Conservation (phyloP, 2,329 filamentous ascomycete genomes). For the Raffaelea deltoideospora region DNA sequence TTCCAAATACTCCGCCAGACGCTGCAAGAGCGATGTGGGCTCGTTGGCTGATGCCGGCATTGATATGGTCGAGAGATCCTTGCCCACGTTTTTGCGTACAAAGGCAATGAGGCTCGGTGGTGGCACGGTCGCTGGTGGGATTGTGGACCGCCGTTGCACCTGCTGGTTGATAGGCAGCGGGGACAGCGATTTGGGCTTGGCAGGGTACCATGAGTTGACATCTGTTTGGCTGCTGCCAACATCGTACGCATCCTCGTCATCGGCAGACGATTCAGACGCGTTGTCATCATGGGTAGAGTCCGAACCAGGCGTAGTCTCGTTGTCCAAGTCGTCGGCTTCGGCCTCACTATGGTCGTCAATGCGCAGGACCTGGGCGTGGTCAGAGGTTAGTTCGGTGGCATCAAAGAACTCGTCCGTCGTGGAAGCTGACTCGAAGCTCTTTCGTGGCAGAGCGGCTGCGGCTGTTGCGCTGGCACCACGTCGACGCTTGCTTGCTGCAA, state of each 20-base stretch:
- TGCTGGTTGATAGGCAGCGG: constrained; percentile 59
- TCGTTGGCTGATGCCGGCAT: constrained; percentile 98
- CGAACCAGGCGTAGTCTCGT: constrained; percentile 29
- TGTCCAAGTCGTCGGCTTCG: constrained; percentile 7
- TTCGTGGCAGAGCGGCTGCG: constrained; percentile 26
- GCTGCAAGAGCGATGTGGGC: constrained; percentile 74
- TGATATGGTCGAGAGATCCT: constrained; percentile 88
- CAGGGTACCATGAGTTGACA: constrained; percentile 51
- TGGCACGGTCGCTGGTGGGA: constrained; percentile 58
- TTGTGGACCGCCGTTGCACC: constrained; percentile 51
- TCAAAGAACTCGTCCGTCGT: constrained; percentile 90
- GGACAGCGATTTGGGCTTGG: constrained; percentile 56
- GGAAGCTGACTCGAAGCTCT: constrained; percentile 66
- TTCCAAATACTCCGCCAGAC: constrained; percentile 79
- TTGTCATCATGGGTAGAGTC: constrained; percentile 41
- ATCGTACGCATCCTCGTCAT: constrained; percentile 39
- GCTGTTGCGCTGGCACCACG: constrained; percentile 40
- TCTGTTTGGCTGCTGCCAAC: constrained; percentile 13
- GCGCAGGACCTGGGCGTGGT: constrained; percentile 17
- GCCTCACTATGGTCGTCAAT: constrained; percentile 8
- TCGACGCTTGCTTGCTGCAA: constrained; percentile 66
- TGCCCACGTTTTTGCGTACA: constrained; percentile 92
- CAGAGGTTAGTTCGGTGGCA: constrained; percentile 47
- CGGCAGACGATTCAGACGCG: constrained; percentile 45
- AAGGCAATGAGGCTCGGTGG: constrained; percentile 91